A percentile compares a stretch with the other conserved stretches of the same genome.
These are phyloP conservation scores for Postia placenta DNA, from an alignment of 768 basidiomycete species.

Conservation along the genomic window DNA sequence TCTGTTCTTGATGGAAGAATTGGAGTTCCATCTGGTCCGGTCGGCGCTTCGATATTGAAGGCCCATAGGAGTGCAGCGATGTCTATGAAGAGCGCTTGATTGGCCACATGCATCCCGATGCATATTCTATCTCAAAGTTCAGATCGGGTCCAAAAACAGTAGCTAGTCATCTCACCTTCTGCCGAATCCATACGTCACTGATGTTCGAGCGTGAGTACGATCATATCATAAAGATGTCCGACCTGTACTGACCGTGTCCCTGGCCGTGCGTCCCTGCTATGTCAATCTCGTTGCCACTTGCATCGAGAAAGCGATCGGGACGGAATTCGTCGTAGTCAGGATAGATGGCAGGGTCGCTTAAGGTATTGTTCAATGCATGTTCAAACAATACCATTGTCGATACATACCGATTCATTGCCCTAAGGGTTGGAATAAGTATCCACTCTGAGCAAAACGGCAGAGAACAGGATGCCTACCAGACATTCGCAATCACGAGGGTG, in stretches of 20 bases:
- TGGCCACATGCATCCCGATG: not conserved
- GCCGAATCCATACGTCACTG: not conserved
- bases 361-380: too few relatives aligned
- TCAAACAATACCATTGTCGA: too few relatives aligned
- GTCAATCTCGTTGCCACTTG: not conserved
- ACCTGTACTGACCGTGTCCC: too few relatives aligned
- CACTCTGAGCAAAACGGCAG: too few relatives aligned
- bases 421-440: too few relatives aligned
- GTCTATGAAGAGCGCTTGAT: not conserved
- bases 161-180: not conserved
- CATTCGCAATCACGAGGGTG: not conserved
- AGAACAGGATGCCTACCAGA: too few relatives aligned
- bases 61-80: not conserved
- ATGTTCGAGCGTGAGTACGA: not conserved
- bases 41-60: not conserved
- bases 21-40: not conserved
- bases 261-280: not conserved
- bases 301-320: conserved; percentile 33
- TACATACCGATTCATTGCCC: too few relatives aligned
- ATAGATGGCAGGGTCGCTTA: conserved; percentile 32
- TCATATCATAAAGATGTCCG: too few relatives aligned
- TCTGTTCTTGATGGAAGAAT: not conserved
- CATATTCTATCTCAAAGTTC: not conserved
- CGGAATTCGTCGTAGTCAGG: conserved; percentile 32
- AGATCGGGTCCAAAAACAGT: too few relatives aligned